phyloP scores from a whole-genome alignment of 1,284 basidiomycete species.

The Mycosarcoma mackinlayi region DNA sequence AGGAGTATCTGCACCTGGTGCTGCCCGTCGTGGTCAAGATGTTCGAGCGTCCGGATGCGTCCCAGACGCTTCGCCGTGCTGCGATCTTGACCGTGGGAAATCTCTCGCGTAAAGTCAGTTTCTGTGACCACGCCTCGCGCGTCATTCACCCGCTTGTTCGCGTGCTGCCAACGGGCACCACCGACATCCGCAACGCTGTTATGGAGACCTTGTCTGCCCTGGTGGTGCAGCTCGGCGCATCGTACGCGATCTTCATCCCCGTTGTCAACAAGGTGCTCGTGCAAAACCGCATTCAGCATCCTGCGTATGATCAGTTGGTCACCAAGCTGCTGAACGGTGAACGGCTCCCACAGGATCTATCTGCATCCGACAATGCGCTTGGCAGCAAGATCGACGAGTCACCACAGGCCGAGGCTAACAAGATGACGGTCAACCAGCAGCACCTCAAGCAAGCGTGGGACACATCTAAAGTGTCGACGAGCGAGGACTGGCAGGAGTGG shows the following conservation, averaged over 20 bases:
- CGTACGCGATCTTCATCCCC: slow-evolving; percentile 96
- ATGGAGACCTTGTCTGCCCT: slow-evolving; percentile 95
- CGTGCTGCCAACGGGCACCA: slow-evolving; percentile 81
- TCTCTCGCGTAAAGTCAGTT: slow-evolving; percentile 91
- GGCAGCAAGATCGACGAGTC: slow-evolving; percentile 68
- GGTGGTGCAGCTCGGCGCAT: slow-evolving; percentile 90
- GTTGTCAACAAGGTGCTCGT: slow-evolving; percentile 91
- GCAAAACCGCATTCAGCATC: slow-evolving; percentile 83
- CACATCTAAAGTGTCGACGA: slow-evolving; percentile 79
- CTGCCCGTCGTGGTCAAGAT: slow-evolving; percentile 93
- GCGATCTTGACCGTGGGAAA: slow-evolving; percentile 93
- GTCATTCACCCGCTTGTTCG: slow-evolving; percentile 96
- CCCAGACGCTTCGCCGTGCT: slow-evolving; percentile 81
- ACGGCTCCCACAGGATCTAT: slow-evolving; percentile 77
- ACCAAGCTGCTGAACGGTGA: slow-evolving; percentile 91
- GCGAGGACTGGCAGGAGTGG: slow-evolving; percentile 96
- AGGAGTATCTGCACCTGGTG: slow-evolving; percentile 96
- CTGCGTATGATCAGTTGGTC: slow-evolving; percentile 88
- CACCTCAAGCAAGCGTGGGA: slow-evolving; percentile 98
- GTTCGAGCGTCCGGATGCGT: slow-evolving; percentile 85
- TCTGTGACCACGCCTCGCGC: slow-evolving; percentile 97
- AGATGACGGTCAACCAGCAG: slow-evolving; percentile 95
- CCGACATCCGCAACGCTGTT: slow-evolving; percentile 83
- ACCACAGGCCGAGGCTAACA: slow-evolving; percentile 73
- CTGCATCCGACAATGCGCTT: slow-evolving; percentile 45